Evolutionary conservation across 1,284 basidiomycete species (phyloP).

Genomic region (Ustilago hordei): DNA sequence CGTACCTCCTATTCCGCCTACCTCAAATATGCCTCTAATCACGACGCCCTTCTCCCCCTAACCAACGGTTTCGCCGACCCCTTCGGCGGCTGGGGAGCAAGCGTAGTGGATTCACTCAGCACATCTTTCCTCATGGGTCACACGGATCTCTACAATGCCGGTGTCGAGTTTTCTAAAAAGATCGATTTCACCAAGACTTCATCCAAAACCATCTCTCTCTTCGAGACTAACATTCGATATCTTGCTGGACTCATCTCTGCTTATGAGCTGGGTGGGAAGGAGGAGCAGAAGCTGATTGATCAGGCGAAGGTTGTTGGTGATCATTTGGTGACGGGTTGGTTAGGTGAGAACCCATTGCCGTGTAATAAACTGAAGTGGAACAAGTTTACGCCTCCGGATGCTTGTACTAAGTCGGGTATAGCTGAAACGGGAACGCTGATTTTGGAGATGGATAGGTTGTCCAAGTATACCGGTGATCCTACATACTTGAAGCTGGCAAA

Average conservation of each 20-base stretch:
- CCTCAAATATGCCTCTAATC: constrained; percentile 47
- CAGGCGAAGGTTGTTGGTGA: constrained; percentile 60
- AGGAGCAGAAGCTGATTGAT: constrained; percentile 50
- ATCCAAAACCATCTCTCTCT: constrained; percentile 45
- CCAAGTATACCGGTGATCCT: constrained; percentile 51
- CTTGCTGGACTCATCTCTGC: constrained; percentile 60
- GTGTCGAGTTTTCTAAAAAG: constrained; percentile 33
- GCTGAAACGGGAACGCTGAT: constrained; percentile 60
- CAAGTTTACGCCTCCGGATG: constrained; percentile 23
- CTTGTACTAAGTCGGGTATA: constrained; percentile 40
- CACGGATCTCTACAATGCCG: constrained; percentile 44
- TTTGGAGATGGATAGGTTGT: constrained; percentile 58
- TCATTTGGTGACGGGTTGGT: constrained; percentile 57
- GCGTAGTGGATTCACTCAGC: constrained; percentile 58
- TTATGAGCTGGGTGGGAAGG: constrained; percentile 61
- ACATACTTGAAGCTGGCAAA: constrained; percentile 52
- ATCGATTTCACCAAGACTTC: constrained; percentile 57
- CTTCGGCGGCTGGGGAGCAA: constrained; percentile 63
- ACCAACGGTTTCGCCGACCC: constrained; percentile 38
- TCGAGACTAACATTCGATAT: constrained; percentile 65
- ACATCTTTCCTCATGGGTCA: constrained; percentile 63
- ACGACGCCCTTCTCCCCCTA: constrained; percentile 54
- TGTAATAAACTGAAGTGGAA: constrained; percentile 62
- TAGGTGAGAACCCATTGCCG: constrained; percentile 54
- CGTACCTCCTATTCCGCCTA: constrained; percentile 50